Evolutionary conservation across 2,329 filamentous ascomycete genomes (phyloP).

Genomic region (Monosporascus sp.): DNA sequence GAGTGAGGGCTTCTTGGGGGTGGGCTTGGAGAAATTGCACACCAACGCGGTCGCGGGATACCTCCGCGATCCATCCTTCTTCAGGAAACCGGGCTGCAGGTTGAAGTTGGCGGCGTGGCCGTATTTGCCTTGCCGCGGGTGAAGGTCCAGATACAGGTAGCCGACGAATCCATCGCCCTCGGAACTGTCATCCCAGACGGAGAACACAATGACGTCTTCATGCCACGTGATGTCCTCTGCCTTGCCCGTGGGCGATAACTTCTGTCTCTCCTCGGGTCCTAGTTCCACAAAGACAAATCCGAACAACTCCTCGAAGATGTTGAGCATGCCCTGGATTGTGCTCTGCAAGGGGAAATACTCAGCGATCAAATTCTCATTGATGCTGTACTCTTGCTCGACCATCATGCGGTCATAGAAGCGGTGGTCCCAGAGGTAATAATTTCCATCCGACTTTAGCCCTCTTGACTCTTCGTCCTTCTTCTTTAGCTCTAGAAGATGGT

Average conservation of each 20-base stretch:
- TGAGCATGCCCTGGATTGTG: slow-evolving; percentile 71
- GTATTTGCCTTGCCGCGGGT: slow-evolving; percentile 77
- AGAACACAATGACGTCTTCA: slow-evolving; percentile 75
- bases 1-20: slow-evolving; percentile 67
- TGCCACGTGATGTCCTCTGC: slow-evolving; percentile 74
- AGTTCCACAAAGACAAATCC: slow-evolving; percentile 74
- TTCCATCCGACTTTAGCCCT: slow-evolving; percentile 54
- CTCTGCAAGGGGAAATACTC: slow-evolving; percentile 77
- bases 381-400: slow-evolving; percentile 73
- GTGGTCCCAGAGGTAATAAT: slow-evolving; percentile 80
- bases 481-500: slow-evolving; percentile 68
- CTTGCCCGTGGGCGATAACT: slow-evolving; percentile 61
- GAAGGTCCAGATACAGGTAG: slow-evolving; percentile 77
- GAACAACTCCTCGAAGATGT: slow-evolving; percentile 79
- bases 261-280: slow-evolving; percentile 56
- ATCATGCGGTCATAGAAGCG: slow-evolving; percentile 75
- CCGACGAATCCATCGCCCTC: slow-evolving; percentile 70
- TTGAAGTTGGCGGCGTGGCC: slow-evolving; percentile 83
- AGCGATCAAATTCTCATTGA: slow-evolving; percentile 74
- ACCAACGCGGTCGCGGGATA: slow-evolving; percentile 77
- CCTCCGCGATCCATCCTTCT: slow-evolving; percentile 61
- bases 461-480: slow-evolving; percentile 59
- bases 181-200: slow-evolving; percentile 71
- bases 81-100: slow-evolving; percentile 65
- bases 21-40: slow-evolving; percentile 82